Conservation (phyloP, 495 filamentous ascomycete species). For the Neurospora discreta region DNA sequence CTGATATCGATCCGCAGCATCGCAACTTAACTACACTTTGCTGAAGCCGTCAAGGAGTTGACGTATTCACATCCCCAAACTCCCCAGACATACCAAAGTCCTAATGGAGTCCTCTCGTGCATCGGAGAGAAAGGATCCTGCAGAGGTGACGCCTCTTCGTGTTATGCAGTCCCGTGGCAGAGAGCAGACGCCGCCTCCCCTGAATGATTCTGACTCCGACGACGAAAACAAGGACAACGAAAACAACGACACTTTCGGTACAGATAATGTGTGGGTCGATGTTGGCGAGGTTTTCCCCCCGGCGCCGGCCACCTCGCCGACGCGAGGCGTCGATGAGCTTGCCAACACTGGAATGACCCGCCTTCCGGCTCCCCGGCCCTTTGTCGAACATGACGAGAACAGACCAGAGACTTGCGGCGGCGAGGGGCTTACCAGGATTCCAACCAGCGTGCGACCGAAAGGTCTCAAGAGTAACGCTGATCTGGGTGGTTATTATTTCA, state of each 20-base stretch:
- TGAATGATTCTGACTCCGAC: background rate
- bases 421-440: background rate
- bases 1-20: background rate
- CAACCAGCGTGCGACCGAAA: background rate
- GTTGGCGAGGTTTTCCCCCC: background rate
- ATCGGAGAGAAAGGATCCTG: background rate
- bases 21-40: background rate
- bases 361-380: background rate
- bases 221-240: background rate
- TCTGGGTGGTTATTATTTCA: slow-evolving; percentile 3
- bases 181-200: background rate
- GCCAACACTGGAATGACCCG: background rate
- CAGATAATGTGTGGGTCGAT: background rate
- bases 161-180: background rate
- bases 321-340: background rate
- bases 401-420: background rate
- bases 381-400: background rate
- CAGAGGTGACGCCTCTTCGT: background rate
- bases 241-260: background rate
- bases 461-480: background rate
- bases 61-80: background rate
- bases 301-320: background rate
- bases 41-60: background rate
- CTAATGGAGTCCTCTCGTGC: background rate
- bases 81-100: background rate